phyloP scores from a whole-genome alignment of 352 stramenopile genomes.

The Globisporangium radiosum region DNA sequence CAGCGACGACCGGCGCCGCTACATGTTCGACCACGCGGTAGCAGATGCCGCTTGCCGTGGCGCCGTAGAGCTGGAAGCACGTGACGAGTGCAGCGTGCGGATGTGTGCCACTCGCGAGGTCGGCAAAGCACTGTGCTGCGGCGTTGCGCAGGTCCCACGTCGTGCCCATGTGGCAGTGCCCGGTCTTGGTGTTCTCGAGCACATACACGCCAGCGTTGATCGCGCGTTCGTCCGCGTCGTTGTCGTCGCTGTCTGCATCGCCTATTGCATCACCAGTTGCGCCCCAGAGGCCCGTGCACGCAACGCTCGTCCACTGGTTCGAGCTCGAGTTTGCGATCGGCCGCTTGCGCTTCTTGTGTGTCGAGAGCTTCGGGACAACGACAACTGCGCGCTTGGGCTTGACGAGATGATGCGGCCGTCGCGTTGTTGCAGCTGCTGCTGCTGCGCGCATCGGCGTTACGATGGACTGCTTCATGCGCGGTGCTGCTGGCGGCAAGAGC shows the following conservation, averaged over 20 bases:
- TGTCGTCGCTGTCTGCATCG: conserved; percentile 1
- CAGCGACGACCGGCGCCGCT: conserved; percentile 3
- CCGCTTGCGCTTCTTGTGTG: conserved; percentile 6
- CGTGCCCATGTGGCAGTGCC: conserved; percentile 52
- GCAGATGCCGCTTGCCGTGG: conserved; percentile 28
- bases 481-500: neutral
- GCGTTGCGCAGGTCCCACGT: conserved; percentile 74
- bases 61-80: conserved; percentile 39
- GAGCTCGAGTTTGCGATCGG: conserved; percentile 7
- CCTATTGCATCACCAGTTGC: neutral
- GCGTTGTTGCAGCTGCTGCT: neutral
- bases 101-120: conserved; percentile 35
- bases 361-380: conserved; percentile 22
- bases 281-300: neutral
- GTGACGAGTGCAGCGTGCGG: conserved; percentile 34
- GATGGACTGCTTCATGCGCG: conserved; percentile 9
- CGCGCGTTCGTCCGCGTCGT: conserved; percentile 15
- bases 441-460: conserved; percentile 1
- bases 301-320: conserved; percentile 22
- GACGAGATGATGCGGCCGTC: neutral
- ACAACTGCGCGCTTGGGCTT: conserved; percentile 11
- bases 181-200: conserved; percentile 54
- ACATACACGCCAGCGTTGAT: conserved; percentile 66
- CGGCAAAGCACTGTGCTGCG: conserved; percentile 32
- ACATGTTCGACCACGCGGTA: conserved; percentile 60